Base-by-base conservation (phyloP, 2,329 filamentous ascomycete species). In the Neurospora crassa region DNA sequence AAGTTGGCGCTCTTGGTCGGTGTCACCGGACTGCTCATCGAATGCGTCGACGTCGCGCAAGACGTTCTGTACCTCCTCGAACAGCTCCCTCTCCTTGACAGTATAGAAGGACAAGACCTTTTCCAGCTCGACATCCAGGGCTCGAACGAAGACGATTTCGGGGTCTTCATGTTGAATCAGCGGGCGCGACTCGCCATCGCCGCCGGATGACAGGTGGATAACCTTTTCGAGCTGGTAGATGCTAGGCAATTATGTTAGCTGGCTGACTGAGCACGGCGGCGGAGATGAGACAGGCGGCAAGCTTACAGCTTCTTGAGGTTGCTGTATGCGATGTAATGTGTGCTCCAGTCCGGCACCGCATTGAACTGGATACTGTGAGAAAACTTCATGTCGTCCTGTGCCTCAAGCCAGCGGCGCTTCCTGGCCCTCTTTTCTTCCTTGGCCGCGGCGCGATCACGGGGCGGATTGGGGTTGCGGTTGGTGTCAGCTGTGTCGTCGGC, bases 311-410 rank as follows among this genome's bases (percentile, higher is more conserved):
- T 99, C 86, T 99, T 99, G 77, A 99, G 88, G 79, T 97, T 98
- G 84, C 94, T 97, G 83, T 99, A 99, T 73, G 94, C 92, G 79
- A 99, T 96, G 82, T 99, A 99, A 82, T 98, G 90, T 78, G 91
- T 94, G 84, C 93, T 97, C 96, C 96, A 99, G 83, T 99, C 96
- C n/a, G 96, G 96, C 77, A 99, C 96, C 74, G 96, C 94, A 84
- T 99, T 99, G 84, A 99, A 99, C 85, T 99, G 96, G 77, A 99
- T 91, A 83, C 95, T 98, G 81, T 99, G 96, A 20, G 95, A 98
- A 86, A 99, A 99, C 90, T 98, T 98, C 96, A 99, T 99, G 79
- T 93, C 92, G 89, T 92, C 90, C 75, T 86, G 88, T 76, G 90
- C 85, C 77, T 92, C 88, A 77, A 94, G 89, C 86, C 88, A 88